Percentiles rank a stretch among this genome's conserved stretches.
Evolutionary conservation across 1,284 basidiomycete genomes (phyloP).

Genomic region (Cutaneotrichosporon arboriforme): DNA sequence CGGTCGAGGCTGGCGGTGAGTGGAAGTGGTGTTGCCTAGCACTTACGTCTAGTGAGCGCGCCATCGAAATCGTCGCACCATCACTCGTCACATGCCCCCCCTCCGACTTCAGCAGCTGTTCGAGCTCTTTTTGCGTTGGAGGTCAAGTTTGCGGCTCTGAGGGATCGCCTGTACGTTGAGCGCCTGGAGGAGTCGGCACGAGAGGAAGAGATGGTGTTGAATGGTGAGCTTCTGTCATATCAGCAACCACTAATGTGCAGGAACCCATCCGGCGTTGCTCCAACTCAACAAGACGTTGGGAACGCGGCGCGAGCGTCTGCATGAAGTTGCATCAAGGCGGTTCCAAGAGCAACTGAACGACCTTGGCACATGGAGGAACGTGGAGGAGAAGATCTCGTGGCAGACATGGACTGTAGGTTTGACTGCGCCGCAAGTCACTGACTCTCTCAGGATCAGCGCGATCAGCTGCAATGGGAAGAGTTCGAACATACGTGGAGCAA

Average conservation of each 20-base stretch:
- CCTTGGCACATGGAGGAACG: slow-evolving; percentile 46
- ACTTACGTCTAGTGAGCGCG: not conserved
- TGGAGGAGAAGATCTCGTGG: slow-evolving; percentile 49
- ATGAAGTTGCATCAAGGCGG: slow-evolving; percentile 41
- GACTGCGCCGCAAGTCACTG: slow-evolving; percentile 1
- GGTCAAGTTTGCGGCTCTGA: slow-evolving; percentile 54
- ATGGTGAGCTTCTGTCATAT: slow-evolving; percentile 41
- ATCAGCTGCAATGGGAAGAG: slow-evolving; percentile 49
- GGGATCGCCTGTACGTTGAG: slow-evolving; percentile 55
- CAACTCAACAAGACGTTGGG: slow-evolving; percentile 48
- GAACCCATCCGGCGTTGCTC: slow-evolving; percentile 53
- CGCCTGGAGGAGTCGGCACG: slow-evolving; percentile 53
- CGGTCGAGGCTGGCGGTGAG: slow-evolving; percentile 12
- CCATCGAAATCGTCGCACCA: not conserved
- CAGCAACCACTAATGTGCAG: slow-evolving; percentile 33
- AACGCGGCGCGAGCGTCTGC: slow-evolving; percentile 37
- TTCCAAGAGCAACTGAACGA: slow-evolving; percentile 48
- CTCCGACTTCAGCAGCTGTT: slow-evolving; percentile 50
- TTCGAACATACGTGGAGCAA: slow-evolving; percentile 53
- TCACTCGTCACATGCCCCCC: slow-evolving; percentile 41
- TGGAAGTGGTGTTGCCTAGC: not conserved
- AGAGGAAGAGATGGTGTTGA: slow-evolving; percentile 54
- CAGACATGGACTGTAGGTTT: slow-evolving; percentile 50
- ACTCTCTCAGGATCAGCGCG: slow-evolving; percentile 36
- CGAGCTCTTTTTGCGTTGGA: slow-evolving; percentile 54